Base-by-base conservation (phyloP, 345 rosid genomes). In the Punica granatum region DNA sequence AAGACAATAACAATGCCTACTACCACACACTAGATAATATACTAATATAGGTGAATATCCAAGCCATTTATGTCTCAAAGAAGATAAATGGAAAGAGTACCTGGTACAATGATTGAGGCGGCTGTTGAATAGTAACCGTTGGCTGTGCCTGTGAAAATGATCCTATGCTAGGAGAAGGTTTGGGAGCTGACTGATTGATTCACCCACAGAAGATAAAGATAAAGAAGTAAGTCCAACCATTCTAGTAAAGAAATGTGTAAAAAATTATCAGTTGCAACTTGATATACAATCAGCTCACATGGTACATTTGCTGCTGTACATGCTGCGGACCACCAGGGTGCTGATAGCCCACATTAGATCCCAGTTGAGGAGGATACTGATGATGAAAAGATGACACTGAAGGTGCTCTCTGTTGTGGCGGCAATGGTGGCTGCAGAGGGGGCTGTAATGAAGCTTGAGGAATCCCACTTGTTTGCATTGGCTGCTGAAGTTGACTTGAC, bases 81-180 rank as follows among this genome's bases (percentile, higher is more conserved):
- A 39, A 63, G 21, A 36, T 23, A 7, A 15, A 30, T 12, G 66
- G 19, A 49, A 49, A 21, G 44, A 16, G 26, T 65, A 87, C 98
- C 87, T 86, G 97, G 76, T 87, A 90, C 43, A 75, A 37, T 30
- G 82, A 68, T 59, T 79, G 88, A 58, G 77, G 71, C 30, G 79
- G 79, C 65, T 79, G 79, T 71, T 92, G 96, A 74, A 69, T 85
- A 44, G 82, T 81, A 62, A 70, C 76, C 51, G 83, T 80, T 64
- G 80, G 78, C 79, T 94, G 96, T 64, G 87, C 91, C 77, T 78
- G 95, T 49, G 82, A 80, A 76, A 82, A 89, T 61, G 87, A 85
- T 69, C 86, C 85, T 54, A 77, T 75, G 70, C 74, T 74, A 66
- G 94, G 42, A 67, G 89, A 83, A 70, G 85, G 77, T 64, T 80